These are phyloP conservation scores for Brassica juncea DNA, from an alignment of 345 rosid species.

Conservation along the genomic window DNA sequence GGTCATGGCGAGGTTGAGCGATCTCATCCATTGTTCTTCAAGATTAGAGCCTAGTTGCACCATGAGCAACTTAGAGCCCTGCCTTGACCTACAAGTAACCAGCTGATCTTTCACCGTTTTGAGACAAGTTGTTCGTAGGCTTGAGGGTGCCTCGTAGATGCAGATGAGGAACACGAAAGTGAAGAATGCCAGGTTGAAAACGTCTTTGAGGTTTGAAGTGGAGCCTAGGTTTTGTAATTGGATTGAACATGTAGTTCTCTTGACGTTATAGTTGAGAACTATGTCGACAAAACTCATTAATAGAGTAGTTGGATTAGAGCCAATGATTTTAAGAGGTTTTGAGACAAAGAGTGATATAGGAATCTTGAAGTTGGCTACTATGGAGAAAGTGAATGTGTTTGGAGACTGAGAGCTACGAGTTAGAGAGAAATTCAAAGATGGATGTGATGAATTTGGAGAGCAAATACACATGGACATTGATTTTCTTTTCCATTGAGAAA, in stretches of 20 bases:
- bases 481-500: conserved; percentile 55
- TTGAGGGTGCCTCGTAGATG: conserved; percentile 76
- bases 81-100: conserved; percentile 44
- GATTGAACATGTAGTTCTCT: conserved; percentile 38
- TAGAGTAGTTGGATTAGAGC: conserved; percentile 32
- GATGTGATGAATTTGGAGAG: conserved; percentile 55
- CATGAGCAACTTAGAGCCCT: conserved; percentile 67
- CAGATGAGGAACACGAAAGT: conserved; percentile 65
- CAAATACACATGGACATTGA: conserved; percentile 58
- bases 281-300: conserved; percentile 57
- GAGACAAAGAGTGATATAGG: conserved; percentile 69
- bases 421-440: conserved; percentile 56
- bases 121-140: conserved; percentile 60
- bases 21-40: conserved; percentile 89
- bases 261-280: conserved; percentile 57
- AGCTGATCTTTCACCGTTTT: conserved; percentile 56
- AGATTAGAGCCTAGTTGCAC: conserved; percentile 67
- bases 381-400: conserved; percentile 50
- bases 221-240: conserved; percentile 49
- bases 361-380: conserved; percentile 48
- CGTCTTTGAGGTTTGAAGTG: conserved; percentile 46
- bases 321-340: conserved; percentile 47
- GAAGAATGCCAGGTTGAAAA: conserved; percentile 67
- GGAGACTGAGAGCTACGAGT: conserved; percentile 44
- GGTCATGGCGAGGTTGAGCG: conserved; percentile 78